These are phyloP conservation scores for Penicillium sp. DNA, from an alignment of 2,329 filamentous ascomycete species.

Conservation along the genomic window DNA sequence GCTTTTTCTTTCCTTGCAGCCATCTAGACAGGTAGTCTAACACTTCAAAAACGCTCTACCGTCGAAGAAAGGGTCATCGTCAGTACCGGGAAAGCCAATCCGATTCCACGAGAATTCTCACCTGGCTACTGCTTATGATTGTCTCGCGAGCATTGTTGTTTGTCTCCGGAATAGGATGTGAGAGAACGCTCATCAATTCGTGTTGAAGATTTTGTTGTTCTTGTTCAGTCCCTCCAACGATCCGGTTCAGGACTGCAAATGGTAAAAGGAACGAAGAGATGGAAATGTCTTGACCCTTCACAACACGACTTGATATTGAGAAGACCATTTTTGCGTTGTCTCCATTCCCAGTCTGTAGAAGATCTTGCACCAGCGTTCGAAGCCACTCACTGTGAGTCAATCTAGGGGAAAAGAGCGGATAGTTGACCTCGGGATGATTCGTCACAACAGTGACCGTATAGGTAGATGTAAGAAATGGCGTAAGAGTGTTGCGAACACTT, in stretches of 20 bases:
- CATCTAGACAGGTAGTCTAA: slow-evolving; percentile 90
- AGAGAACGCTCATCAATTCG: slow-evolving; percentile 74
- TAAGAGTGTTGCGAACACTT: slow-evolving; percentile 73
- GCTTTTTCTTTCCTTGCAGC: slow-evolving; percentile 73
- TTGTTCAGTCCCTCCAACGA: slow-evolving; percentile 67
- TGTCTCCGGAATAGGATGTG: slow-evolving; percentile 55
- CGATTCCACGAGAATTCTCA: slow-evolving; percentile 42
- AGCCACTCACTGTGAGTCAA: slow-evolving; percentile 79
- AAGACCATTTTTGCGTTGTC: slow-evolving; percentile 75
- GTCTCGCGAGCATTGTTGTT: slow-evolving; percentile 66
- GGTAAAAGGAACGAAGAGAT: slow-evolving; percentile 87
- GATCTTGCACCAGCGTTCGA: slow-evolving; percentile 72
- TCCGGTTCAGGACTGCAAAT: slow-evolving; percentile 78
- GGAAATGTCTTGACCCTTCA: slow-evolving; percentile 79
- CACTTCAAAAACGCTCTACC: slow-evolving; percentile 78
- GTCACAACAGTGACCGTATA: slow-evolving; percentile 69
- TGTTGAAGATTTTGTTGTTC: slow-evolving; percentile 64
- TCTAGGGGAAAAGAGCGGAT: slow-evolving; percentile 72
- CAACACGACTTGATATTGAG: slow-evolving; percentile 73
- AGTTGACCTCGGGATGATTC: slow-evolving; percentile 55
- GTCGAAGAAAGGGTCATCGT: neutral
- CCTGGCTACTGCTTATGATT: slow-evolving; percentile 82
- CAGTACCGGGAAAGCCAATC: slow-evolving; percentile 7
- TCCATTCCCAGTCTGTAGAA: slow-evolving; percentile 75
- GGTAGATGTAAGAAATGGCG: slow-evolving; percentile 80